These are phyloP conservation scores for Vigna unguiculata DNA, from an alignment of 306 rosid species.

Conservation along the genomic window DNA sequence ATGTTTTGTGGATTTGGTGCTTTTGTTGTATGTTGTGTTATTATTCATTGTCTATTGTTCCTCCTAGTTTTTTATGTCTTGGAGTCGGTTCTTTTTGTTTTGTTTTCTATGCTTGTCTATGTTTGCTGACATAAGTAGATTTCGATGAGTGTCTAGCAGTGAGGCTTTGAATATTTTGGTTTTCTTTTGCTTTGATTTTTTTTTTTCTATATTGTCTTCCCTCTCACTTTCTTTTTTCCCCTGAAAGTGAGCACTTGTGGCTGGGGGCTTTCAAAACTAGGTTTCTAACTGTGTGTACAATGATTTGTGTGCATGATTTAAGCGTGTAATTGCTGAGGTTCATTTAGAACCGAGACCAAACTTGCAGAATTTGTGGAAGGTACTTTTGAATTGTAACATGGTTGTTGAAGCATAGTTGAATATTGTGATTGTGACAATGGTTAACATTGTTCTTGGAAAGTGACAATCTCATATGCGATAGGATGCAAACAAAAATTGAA, in stretches of 20 bases:
- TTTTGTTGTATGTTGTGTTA: not conserved
- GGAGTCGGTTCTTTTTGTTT: not conserved
- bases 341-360: conserved; percentile 2
- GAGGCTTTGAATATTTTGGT: conserved; percentile 25
- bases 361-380: conserved; percentile 24
- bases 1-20: conserved; percentile 25
- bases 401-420: conserved; percentile 28
- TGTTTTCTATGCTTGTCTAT: conserved; percentile 27
- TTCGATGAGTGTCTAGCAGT: conserved; percentile 38
- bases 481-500: conserved; percentile 32
- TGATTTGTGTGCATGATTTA: conserved; percentile 29
- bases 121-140: conserved; percentile 33
- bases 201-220: not conserved
- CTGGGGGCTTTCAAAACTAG: conserved; percentile 35
- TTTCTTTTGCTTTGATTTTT: conserved; percentile 2
- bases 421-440: conserved; percentile 27
- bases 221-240: conserved; percentile 22
- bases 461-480: not conserved
- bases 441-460: conserved; percentile 36
- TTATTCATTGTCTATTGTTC: not conserved
- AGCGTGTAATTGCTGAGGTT: conserved; percentile 37
- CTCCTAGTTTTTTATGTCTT: conserved; percentile 24
- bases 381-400: conserved; percentile 33
- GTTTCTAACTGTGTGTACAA: conserved; percentile 19
- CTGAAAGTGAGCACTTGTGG: conserved; percentile 39